Evolutionary conservation across 352 stramenopile genomes (phyloP).

Genomic region (Globisporangium viniferum): DNA sequence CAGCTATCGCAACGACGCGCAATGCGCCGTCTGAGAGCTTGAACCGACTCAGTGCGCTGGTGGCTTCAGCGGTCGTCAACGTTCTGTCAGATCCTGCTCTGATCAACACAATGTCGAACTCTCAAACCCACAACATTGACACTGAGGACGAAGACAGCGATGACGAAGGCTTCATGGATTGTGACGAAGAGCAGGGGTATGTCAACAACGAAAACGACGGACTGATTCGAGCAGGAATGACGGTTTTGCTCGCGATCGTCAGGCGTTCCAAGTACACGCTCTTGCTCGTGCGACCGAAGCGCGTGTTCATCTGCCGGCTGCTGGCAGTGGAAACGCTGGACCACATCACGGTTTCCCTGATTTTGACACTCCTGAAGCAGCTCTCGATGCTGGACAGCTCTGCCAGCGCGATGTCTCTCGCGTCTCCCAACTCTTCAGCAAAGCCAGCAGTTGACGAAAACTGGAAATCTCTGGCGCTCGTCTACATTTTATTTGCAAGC

Average conservation of each 20-base stretch:
- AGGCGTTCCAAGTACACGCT: slow-evolving; percentile 71
- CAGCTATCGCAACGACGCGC: slow-evolving; percentile 63
- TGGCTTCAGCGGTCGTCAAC: slow-evolving; percentile 49
- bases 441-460: slow-evolving; percentile 46
- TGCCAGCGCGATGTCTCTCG: slow-evolving; percentile 15
- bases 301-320: slow-evolving; percentile 69
- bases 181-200: slow-evolving; percentile 56
- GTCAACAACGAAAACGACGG: slow-evolving; percentile 64
- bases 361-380: slow-evolving; percentile 69
- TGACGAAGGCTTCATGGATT: slow-evolving; percentile 36
- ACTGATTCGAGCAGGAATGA: slow-evolving; percentile 66
- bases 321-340: slow-evolving; percentile 72
- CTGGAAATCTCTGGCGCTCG: slow-evolving; percentile 69
- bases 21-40: slow-evolving; percentile 64
- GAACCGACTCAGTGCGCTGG: slow-evolving; percentile 43
- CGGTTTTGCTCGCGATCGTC: slow-evolving; percentile 64
- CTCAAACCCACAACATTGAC: slow-evolving; percentile 19
- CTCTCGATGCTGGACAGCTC: slow-evolving; percentile 41
- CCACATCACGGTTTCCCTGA: slow-evolving; percentile 60
- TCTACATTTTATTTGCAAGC: slow-evolving; percentile 68
- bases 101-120: slow-evolving; percentile 43
- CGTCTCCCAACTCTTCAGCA: slow-evolving; percentile 16
- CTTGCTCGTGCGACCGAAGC: slow-evolving; percentile 56
- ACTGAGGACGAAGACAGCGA: slow-evolving; percentile 28
- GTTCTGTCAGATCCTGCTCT: slow-evolving; percentile 60